Base-by-base conservation (phyloP, 768 basidiomycete genomes). In the Hemileccinum rubropunctum region DNA sequence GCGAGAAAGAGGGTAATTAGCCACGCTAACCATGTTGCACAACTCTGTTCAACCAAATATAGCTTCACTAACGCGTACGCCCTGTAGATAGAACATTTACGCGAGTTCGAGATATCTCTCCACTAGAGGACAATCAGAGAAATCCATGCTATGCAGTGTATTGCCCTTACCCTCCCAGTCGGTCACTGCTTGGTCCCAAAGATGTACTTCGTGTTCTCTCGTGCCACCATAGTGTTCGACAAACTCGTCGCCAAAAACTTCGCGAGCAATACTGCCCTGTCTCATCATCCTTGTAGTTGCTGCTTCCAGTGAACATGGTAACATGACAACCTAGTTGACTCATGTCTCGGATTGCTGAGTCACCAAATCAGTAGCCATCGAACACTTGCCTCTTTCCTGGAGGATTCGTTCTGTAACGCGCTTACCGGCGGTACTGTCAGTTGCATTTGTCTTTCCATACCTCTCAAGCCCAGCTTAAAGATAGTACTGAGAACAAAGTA, bases 181-280 rank as follows among this genome's bases (percentile, higher is more conserved):
- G 11, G 95, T 97, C 34, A 95, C 92, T 3, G 92, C 91, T 59
- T 84, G 80, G 58, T 92, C 88, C 86, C 90, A 95, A 21, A 88
- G 60, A 46, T 76, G 82, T 49, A 95, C 83, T 65, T 95, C 94
- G 64, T 98, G 88, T 66, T 91, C 81, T 59, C 95, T 81, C n/a
- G 97, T 98, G 8, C 93, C 95, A 3, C 89, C 92, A 60, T 81
- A 95, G 65, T 99, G 97, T 14, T 98, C 91, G 1, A 98, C 91
- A 61, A 98, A 97, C 20, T 82, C 84, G 61, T 93, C 73, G 0
- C 95, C 95, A 48, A 98, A 83, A 36, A 91, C 74, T 62, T 94
- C 87, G 28, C 97, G 78, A 3, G 97, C 97, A 44, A 95, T 70
- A 59, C 91, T 94, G 13, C 75, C 80, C 4, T 78, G 70, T 27